Conservation (phyloP, 192 early-diverging fungal species). For the Lobulomyces angularis region DNA sequence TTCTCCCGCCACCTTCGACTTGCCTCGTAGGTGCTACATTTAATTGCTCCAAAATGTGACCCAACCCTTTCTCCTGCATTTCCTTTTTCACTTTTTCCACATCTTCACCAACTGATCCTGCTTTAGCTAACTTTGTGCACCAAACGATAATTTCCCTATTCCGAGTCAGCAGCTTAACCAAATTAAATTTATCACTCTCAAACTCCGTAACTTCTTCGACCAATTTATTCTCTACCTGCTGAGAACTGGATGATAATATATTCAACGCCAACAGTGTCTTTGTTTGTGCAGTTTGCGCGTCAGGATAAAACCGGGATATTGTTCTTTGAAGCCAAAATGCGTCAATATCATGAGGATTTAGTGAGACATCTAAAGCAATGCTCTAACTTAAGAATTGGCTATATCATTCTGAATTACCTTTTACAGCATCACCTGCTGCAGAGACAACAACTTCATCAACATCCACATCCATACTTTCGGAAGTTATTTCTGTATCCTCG, state of each 20-base stretch:
- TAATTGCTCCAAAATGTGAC: conserved; percentile 62
- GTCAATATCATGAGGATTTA: conserved; percentile 75
- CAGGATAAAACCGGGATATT: conserved; percentile 67
- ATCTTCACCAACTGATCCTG: conserved; percentile 43
- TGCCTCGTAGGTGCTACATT: conserved; percentile 28
- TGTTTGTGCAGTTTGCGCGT: conserved; percentile 74
- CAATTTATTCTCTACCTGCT: conserved; percentile 91
- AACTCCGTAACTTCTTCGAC: conserved; percentile 94
- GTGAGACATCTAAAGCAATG: neutral
- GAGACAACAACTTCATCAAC: conserved; percentile 9
- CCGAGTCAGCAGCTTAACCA: conserved; percentile 75
- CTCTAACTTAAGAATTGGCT: no score
- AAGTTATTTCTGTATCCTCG: conserved; percentile 18
- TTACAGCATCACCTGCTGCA: conserved; percentile 5
- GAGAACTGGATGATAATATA: conserved; percentile 57
- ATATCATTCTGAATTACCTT: conserved; percentile 4
- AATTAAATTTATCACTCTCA: conserved; percentile 91
- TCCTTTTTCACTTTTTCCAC: conserved; percentile 41
- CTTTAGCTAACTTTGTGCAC: conserved; percentile 76
- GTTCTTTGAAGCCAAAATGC: conserved; percentile 94
- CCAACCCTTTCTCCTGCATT: conserved; percentile 56
- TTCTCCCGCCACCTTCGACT: conserved; percentile 39
- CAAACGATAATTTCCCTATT: conserved; percentile 85
- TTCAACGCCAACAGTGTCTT: conserved; percentile 68
- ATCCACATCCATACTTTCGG: conserved; percentile 8